Evolutionary conservation across 192 early-diverging fungal genomes (phyloP).

Genomic region (Gorgonomyces haynaldii): DNA sequence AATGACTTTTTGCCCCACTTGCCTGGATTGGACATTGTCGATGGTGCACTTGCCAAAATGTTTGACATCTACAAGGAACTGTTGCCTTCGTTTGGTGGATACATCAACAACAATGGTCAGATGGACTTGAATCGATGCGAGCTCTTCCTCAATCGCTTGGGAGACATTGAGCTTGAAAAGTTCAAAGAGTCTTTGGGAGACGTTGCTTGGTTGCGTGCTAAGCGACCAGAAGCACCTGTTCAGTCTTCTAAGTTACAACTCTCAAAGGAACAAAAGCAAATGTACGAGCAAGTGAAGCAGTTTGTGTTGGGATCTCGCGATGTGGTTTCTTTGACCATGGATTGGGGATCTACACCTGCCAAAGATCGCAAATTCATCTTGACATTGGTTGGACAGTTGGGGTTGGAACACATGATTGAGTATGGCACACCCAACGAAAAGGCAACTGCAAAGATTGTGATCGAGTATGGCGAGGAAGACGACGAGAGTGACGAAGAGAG

Average conservation of each 20-base stretch:
- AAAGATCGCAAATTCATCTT: conserved; percentile 56
- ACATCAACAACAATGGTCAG: conserved; percentile 73
- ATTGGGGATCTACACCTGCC: conserved; percentile 42
- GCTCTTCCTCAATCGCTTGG: conserved; percentile 70
- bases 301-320: conserved; percentile 21
- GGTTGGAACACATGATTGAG: conserved; percentile 25
- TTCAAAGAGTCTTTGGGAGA: conserved; percentile 47
- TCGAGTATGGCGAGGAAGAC: conserved; percentile 49
- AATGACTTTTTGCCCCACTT: conserved; percentile 96
- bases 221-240: conserved; percentile 7
- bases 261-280: conserved; percentile 8
- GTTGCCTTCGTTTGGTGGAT: conserved; percentile 65
- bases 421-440: conserved; percentile 24
- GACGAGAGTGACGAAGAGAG: conserved; percentile 48
- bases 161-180: conserved; percentile 67
- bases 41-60: conserved; percentile 83
- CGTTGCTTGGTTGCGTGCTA: conserved; percentile 15
- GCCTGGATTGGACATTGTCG: conserved; percentile 86
- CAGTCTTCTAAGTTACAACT: conserved; percentile 8
- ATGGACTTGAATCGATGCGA: conserved; percentile 65
- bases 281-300: conserved; percentile 35
- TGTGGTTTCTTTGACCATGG: conserved; percentile 13
- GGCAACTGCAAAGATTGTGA: conserved; percentile 18
- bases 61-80: conserved; percentile 81
- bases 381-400: conserved; percentile 31